Evolutionary conservation across 176 grass and related monocot species (phyloP).

Genomic region (Pontederia paniculata): DNA sequence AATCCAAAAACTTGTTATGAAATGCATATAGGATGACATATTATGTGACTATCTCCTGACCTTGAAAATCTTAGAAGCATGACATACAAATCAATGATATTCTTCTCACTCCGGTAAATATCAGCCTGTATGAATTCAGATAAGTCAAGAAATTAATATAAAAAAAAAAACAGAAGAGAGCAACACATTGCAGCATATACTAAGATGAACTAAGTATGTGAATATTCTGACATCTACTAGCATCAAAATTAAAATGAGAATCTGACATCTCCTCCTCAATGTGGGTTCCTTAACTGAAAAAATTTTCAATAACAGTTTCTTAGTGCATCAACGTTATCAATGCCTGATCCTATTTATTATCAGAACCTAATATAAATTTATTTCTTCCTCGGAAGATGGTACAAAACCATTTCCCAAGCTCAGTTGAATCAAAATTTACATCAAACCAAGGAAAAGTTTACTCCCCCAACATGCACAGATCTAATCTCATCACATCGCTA

Average conservation of each 20-base stretch:
- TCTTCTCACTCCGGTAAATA: conserved; percentile 27
- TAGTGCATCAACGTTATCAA: too few species aligned
- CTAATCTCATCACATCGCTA: too few species aligned
- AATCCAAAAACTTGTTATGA: too few species aligned
- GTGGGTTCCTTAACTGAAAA: too few species aligned
- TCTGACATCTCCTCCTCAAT: background rate
- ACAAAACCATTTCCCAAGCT: too few species aligned
- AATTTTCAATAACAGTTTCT: too few species aligned
- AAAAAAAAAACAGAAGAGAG: background rate
- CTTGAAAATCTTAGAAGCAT: conserved; percentile 39
- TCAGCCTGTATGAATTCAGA: conserved; percentile 19
- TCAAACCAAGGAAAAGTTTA: background rate
- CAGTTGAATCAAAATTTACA: background rate
- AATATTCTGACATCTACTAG: background rate
- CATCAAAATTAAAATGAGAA: background rate
- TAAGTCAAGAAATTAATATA: too few species aligned
- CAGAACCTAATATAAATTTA: too few species aligned
- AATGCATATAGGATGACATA: too few species aligned
- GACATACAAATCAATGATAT: conserved; percentile 40
- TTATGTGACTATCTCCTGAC: conserved; percentile 1
- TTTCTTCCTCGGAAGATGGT: too few species aligned
- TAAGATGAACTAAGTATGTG: background rate
- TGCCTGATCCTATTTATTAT: too few species aligned
- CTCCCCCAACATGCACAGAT: too few species aligned
- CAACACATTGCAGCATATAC: background rate